Conservation (phyloP, 176 grass and related monocot species). For the Aechmea fasciata region DNA sequence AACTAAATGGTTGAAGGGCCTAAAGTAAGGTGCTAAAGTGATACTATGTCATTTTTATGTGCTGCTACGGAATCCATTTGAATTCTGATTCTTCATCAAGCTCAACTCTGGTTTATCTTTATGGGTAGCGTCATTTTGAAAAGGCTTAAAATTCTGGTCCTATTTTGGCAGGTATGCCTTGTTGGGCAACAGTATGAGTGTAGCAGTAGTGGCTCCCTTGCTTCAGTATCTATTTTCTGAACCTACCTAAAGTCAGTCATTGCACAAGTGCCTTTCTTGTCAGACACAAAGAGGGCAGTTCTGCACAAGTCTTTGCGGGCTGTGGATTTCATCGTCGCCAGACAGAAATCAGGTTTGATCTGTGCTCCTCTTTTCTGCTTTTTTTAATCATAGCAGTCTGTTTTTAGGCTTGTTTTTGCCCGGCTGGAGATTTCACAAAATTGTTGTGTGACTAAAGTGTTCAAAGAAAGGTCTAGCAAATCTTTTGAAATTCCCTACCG, state of each 20-base stretch:
- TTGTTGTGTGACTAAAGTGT: no score
- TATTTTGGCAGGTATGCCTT: conserved; percentile 69
- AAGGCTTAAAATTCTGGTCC: neutral
- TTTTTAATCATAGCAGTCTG: neutral
- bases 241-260: conserved; percentile 6
- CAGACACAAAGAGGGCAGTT: neutral
- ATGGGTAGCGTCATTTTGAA: neutral
- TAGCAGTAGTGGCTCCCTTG: conserved; percentile 72
- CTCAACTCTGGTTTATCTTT: neutral
- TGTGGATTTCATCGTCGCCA: neutral
- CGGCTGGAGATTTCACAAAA: no score
- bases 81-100: neutral
- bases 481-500: no score
- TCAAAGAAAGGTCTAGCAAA: no score
- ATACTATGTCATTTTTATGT: no score
- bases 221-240: conserved; percentile 67
- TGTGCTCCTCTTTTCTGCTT: neutral
- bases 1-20: no score
- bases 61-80: no score
- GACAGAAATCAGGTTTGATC: neutral
- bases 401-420: no score
- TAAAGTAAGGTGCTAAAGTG: no score
- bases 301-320: neutral
- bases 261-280: neutral
- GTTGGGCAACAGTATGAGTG: conserved; percentile 86